phyloP scores from a whole-genome alignment of 306 rosid species.

The Lathyrus tuberosus region DNA sequence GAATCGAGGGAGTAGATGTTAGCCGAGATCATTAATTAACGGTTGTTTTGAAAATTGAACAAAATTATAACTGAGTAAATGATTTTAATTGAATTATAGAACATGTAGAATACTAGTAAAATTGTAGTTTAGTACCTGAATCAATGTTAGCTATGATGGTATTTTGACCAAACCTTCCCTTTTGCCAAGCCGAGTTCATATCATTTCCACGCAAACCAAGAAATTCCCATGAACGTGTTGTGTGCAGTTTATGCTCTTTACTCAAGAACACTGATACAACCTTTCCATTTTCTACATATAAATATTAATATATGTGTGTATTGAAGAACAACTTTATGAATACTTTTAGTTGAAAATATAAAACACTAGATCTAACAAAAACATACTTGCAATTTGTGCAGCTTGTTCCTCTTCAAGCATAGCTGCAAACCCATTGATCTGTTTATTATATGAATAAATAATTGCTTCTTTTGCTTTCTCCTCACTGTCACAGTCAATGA shows the following conservation, averaged over 20 bases:
- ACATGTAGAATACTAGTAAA: neutral
- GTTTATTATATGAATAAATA: slow-evolving; percentile 55
- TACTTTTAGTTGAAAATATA: neutral
- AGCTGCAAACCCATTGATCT: slow-evolving; percentile 49
- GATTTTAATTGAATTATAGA: too few species aligned
- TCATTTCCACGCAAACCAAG: slow-evolving; percentile 44
- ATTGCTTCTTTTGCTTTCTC: slow-evolving; percentile 46
- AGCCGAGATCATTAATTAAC: slow-evolving; percentile 3
- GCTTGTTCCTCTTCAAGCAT: slow-evolving; percentile 48
- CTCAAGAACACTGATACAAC: slow-evolving; percentile 70
- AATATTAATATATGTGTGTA: too few species aligned
- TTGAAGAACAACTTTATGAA: neutral
- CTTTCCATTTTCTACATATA: slow-evolving; percentile 34
- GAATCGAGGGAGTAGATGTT: too few species aligned
- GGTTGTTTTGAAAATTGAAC: too few species aligned
- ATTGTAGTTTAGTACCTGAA: slow-evolving; percentile 34
- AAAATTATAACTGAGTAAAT: too few species aligned
- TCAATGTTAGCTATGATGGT: slow-evolving; percentile 46
- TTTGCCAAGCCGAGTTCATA: slow-evolving; percentile 44
- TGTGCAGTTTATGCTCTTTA: slow-evolving; percentile 55
- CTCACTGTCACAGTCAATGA: slow-evolving; percentile 33
- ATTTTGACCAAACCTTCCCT: slow-evolving; percentile 46
- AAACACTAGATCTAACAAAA: neutral
- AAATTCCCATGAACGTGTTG: slow-evolving; percentile 80
- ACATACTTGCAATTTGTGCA: slow-evolving; percentile 49